phyloP scores from a whole-genome alignment of 2,329 filamentous ascomycete genomes.

The Didymosphaeria variabile region DNA sequence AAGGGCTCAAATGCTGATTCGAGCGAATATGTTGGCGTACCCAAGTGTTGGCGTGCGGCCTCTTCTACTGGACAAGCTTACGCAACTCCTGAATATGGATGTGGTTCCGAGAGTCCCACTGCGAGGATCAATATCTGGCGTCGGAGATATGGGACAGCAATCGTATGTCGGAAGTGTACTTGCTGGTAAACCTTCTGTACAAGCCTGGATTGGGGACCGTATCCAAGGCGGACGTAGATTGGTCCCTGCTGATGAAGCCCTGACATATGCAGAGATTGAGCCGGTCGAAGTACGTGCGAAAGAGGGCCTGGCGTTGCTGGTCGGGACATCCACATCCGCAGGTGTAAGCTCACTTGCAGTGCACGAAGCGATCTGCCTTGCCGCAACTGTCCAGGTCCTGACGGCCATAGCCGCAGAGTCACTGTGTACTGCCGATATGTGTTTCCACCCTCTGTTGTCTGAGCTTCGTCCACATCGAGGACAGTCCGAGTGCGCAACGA shows the following conservation, averaged over 20 bases:
- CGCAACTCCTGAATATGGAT: conserved; percentile 47
- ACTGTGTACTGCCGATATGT: conserved; percentile 64
- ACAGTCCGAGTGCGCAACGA: conserved; percentile 52
- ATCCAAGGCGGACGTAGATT: conserved; percentile 21
- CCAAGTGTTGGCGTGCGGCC: conserved; percentile 65
- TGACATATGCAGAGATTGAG: conserved; percentile 34
- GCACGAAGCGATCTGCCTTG: conserved; percentile 28
- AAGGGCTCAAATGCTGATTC: conserved; percentile 63
- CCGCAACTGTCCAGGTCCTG: conserved; percentile 60
- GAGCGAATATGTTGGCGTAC: conserved; percentile 64
- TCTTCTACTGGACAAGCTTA: conserved; percentile 57
- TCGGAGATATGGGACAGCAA: conserved; percentile 65
- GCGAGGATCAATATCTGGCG: conserved; percentile 66
- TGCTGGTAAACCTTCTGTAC: conserved; percentile 55
- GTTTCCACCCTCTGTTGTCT: conserved; percentile 68
- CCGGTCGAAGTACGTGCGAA: conserved; percentile 51
- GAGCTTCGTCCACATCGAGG: conserved; percentile 67
- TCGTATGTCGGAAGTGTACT: conserved; percentile 63
- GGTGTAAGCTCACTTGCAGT: conserved; percentile 32
- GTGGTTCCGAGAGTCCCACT: conserved; percentile 63
- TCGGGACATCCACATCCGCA: conserved; percentile 57
- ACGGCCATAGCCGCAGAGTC: conserved; percentile 71
- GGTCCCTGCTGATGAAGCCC: conserved; percentile 28
- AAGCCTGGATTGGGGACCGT: conserved; percentile 42
- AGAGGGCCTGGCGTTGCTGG: conserved; percentile 61